Conservation (phyloP, 2,329 filamentous ascomycete species). For the Emergomyces africanus region DNA sequence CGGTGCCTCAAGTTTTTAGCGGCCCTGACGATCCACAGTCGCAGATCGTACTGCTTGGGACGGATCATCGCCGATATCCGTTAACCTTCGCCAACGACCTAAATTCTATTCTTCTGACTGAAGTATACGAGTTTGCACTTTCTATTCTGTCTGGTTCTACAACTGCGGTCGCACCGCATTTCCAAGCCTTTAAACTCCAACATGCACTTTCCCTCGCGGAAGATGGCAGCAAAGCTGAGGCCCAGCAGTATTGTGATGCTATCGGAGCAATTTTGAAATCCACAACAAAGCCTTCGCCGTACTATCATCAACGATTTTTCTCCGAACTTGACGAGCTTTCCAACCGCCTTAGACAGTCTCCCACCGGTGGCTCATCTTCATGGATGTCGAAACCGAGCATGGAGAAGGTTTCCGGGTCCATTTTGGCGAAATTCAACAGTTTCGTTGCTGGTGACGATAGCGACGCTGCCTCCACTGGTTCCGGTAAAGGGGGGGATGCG, state of each 20-base stretch:
- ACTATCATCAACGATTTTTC: slow-evolving; percentile 68
- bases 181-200: slow-evolving; percentile 83
- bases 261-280: slow-evolving; percentile 64
- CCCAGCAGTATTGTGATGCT: slow-evolving; percentile 80
- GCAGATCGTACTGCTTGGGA: slow-evolving; percentile 72
- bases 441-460: slow-evolving; percentile 89
- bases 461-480: slow-evolving; percentile 47
- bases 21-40: slow-evolving; percentile 70
- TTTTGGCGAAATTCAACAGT: slow-evolving; percentile 90
- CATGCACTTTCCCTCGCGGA: slow-evolving; percentile 78
- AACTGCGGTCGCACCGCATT: slow-evolving; percentile 56
- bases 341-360: slow-evolving; percentile 71
- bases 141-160: slow-evolving; percentile 52
- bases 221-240: slow-evolving; percentile 67
- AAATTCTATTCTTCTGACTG: slow-evolving; percentile 83
- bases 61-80: slow-evolving; percentile 60
- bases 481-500: slow-evolving; percentile 42
- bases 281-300: slow-evolving; percentile 72
- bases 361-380: slow-evolving; percentile 65
- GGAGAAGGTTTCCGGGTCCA: slow-evolving; percentile 83
- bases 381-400: slow-evolving; percentile 95
- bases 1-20: slow-evolving; percentile 52
- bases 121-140: slow-evolving; percentile 85
- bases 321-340: slow-evolving; percentile 69
- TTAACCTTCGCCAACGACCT: slow-evolving; percentile 65